These are phyloP conservation scores for Coniosporium tulheliwenetii DNA, from an alignment of 2,329 filamentous ascomycete species.

Conservation along the genomic window DNA sequence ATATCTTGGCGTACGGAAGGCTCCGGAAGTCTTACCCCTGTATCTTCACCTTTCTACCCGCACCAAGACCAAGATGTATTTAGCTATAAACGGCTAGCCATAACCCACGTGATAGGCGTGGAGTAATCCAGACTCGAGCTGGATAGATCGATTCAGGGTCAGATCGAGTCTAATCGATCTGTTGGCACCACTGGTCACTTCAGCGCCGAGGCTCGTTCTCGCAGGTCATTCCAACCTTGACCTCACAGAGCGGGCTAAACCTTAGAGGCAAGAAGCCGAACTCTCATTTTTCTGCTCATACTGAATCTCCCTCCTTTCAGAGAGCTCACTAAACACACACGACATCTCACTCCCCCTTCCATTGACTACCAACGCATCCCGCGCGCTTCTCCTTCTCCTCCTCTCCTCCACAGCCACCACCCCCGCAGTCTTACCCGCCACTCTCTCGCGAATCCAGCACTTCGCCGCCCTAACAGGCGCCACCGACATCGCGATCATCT, in stretches of 20 bases:
- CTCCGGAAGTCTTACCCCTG: too few species aligned
- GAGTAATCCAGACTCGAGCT: too few species aligned
- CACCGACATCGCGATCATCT: constrained; percentile 13
- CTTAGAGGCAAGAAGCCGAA: constrained; percentile 14
- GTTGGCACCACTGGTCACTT: too few species aligned
- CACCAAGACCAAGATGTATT: too few species aligned
- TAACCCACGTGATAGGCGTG: too few species aligned
- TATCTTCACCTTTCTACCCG: too few species aligned
- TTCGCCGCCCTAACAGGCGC: constrained; percentile 14
- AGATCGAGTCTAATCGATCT: too few species aligned
- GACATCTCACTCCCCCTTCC: constrained; percentile 16
- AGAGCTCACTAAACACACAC: constrained; percentile 17
- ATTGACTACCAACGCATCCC: constrained; percentile 2
- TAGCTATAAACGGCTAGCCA: too few species aligned
- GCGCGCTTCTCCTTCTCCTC: constrained; percentile 14
- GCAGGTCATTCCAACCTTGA: constrained; percentile 18
- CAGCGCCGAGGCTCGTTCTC: constrained; percentile 22
- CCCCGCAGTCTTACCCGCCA: constrained; percentile 6
- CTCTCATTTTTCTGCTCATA: neutral
- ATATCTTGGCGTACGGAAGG: too few species aligned
- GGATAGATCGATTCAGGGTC: too few species aligned
- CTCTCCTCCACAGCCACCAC: constrained; percentile 12
- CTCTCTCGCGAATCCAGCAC: constrained; percentile 14
- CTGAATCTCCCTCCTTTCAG: constrained; percentile 6
- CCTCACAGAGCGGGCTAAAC: constrained; percentile 6